Base-by-base conservation (phyloP, 2,329 filamentous ascomycete species). In the Cladorrhinum sp. region DNA sequence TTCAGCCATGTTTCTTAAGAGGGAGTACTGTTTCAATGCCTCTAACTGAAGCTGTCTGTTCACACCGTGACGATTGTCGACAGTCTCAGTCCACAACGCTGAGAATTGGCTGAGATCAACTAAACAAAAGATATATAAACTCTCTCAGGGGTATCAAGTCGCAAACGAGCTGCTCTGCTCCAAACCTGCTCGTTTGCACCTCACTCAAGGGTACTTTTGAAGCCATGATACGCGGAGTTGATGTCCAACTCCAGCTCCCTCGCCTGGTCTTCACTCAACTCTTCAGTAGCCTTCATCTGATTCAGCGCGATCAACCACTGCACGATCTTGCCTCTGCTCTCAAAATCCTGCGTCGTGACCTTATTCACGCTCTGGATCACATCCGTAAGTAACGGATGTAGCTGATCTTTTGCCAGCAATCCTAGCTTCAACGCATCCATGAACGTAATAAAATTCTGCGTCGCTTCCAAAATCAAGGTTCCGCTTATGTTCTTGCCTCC, bases 391-490 rank as follows among this genome's bases (percentile, higher is more conserved):
- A 99, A 80, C 2, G 95, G 95, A 72, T 99, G 96, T n/a, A 99
- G 80, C 64, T 95, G 92, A 74, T 98, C 93, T 72, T 99, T 99
- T 52, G 93, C 93, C 10, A 96, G 81, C 70, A 98, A 86, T 50
- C 93, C 93, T 58, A 99, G 85, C 72, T 93, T 93, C 68, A 99
- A 83, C 16, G 95, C 96, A 72, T 99, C 95, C 56, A 99, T 84
- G 72, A 99, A 93, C 0, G 95, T 99, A 75, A 99, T 99, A 74
- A 99, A 99, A 74, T 97, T 96, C 75, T 99, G 93, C 0, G 93
- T 98, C 1, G 95, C 95, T 65, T 93, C 88, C 48, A 96, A 79
- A 61, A 98, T 96, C 36, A 97, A 75, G 2, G 85, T 79, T 9
- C 85, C 84, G 64, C 81, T 83, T 36, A 80, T 81, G 68, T 78